Percentiles rank a stretch among this genome's conserved stretches.
Evolutionary conservation across 129 eudicot genomes (phyloP).

Genomic region (Lonicera japonica): DNA sequence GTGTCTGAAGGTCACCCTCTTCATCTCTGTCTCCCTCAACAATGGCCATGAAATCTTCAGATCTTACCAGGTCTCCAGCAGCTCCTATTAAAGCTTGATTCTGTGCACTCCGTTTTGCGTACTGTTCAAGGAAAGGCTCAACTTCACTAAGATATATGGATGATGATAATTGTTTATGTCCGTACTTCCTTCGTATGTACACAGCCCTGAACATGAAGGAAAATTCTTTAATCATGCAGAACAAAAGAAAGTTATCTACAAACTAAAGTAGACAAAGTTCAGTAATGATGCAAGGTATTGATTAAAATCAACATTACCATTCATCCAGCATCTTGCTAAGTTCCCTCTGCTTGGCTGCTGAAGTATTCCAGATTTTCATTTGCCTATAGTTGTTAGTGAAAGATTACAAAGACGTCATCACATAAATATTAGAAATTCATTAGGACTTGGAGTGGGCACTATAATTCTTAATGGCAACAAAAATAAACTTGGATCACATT

Average conservation of each 20-base stretch:
- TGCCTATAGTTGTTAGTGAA: conserved; percentile 42
- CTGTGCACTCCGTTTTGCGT: conserved; percentile 70
- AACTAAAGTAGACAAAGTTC: neutral
- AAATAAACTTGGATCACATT: neutral
- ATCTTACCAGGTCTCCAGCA: conserved; percentile 69
- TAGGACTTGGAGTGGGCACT: neutral
- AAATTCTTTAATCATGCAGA: conserved; percentile 5
- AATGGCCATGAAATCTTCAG: conserved; percentile 81
- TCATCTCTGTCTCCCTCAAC: conserved; percentile 72
- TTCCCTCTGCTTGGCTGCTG: conserved; percentile 62
- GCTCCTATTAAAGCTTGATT: conserved; percentile 82
- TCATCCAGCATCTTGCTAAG: conserved; percentile 91
- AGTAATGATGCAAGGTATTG: neutral
- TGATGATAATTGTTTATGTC: conserved; percentile 57
- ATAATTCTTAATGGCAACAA: neutral
- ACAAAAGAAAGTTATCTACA: neutral
- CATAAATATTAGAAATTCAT: neutral
- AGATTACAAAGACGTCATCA: conserved; percentile 3
- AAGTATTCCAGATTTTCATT: conserved; percentile 92
- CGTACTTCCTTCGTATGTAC: conserved; percentile 60
- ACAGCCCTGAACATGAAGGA: conserved; percentile 51
- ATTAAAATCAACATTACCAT: conserved; percentile 43
- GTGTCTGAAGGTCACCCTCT: conserved; percentile 78
- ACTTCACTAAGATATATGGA: conserved; percentile 79
- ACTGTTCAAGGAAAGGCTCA: conserved; percentile 91